These are phyloP conservation scores for Cystobasidium onofrii DNA, from an alignment of 768 basidiomycete genomes.

Conservation along the genomic window DNA sequence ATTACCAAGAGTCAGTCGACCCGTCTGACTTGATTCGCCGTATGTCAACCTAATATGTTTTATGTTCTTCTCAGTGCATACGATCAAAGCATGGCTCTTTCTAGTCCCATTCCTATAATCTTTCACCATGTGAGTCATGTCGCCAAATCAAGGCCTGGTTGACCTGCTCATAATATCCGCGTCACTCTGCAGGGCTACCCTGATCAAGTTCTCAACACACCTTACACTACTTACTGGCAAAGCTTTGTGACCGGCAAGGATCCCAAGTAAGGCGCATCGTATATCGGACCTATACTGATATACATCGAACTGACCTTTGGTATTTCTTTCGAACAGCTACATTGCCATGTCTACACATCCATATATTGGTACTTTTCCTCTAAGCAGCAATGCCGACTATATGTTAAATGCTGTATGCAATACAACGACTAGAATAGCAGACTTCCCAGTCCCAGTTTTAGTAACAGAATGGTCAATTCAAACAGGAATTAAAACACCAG, in stretches of 20 bases:
- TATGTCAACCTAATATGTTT: too few species aligned
- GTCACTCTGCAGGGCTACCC: background rate
- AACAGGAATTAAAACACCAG: slow-evolving; percentile 38
- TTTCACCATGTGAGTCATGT: slow-evolving; percentile 21
- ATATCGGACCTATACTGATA: too few species aligned
- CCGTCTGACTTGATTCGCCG: too few species aligned
- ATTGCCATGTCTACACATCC: slow-evolving; percentile 22
- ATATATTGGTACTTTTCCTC: slow-evolving; percentile 41
- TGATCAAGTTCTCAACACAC: slow-evolving; percentile 13
- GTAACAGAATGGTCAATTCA: slow-evolving; percentile 41
- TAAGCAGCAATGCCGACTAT: slow-evolving; percentile 34
- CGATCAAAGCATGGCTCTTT: background rate
- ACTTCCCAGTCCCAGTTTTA: slow-evolving; percentile 40
- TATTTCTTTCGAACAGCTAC: slow-evolving; percentile 28
- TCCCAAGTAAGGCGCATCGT: background rate
- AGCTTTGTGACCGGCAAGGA: slow-evolving; percentile 27
- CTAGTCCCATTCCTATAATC: background rate
- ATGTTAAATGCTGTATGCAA: slow-evolving; percentile 42
- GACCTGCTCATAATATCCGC: background rate
- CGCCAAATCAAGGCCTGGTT: background rate
- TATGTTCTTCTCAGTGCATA: slow-evolving; percentile 24
- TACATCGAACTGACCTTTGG: too few species aligned
- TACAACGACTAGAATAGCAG: slow-evolving; percentile 30
- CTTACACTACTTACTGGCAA: slow-evolving; percentile 15
- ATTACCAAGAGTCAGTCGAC: slow-evolving; percentile 8